Evolutionary conservation across 768 basidiomycete genomes (phyloP).

Genomic region (Boletellus emodensis): DNA sequence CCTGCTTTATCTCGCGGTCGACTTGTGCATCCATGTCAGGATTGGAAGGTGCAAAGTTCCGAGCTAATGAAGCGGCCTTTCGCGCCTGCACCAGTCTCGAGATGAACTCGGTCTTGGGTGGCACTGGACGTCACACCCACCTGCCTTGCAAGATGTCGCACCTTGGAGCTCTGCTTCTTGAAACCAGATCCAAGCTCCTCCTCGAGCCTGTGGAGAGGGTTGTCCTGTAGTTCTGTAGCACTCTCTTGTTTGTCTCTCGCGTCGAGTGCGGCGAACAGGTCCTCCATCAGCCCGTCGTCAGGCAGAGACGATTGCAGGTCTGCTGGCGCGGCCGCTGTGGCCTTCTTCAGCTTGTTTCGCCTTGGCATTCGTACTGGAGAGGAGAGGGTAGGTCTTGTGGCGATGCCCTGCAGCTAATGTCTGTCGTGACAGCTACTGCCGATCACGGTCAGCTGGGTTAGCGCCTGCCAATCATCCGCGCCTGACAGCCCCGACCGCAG

Average conservation of each 20-base stretch:
- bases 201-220: constrained; percentile 27
- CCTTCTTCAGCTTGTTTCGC: constrained; percentile 54
- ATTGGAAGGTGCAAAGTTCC: constrained; percentile 49
- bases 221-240: constrained; percentile 39
- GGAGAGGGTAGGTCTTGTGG: constrained; percentile 2
- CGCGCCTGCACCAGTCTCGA: constrained; percentile 47
- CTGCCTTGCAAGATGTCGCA: constrained; percentile 68
- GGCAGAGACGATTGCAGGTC: constrained; percentile 26
- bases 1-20: constrained; percentile 62
- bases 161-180: constrained; percentile 54
- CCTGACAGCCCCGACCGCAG: too few relatives aligned
- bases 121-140: constrained; percentile 35
- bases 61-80: constrained; percentile 63
- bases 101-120: background rate
- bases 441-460: constrained; percentile 5
- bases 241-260: constrained; percentile 52
- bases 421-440: background rate
- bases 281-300: constrained; percentile 64
- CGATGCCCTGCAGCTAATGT: constrained; percentile 6
- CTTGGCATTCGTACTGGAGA: constrained; percentile 35
- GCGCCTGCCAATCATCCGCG: background rate
- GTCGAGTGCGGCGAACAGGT: constrained; percentile 75
- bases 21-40: constrained; percentile 56
- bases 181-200: constrained; percentile 20
- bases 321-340: constrained; percentile 25